Conservation (phyloP, 345 rosid genomes). For the Corymbia maculata region DNA sequence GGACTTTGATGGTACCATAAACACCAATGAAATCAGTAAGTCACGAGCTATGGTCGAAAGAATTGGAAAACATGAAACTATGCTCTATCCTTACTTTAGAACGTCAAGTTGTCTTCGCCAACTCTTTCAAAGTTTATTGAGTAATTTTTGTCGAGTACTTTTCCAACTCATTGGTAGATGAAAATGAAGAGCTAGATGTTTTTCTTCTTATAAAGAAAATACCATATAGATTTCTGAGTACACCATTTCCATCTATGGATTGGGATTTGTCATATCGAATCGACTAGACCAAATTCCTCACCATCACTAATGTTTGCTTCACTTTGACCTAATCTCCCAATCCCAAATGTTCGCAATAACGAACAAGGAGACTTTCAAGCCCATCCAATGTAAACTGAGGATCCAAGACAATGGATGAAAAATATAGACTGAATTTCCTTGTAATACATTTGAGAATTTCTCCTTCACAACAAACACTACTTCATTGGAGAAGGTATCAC, state of each 20-base stretch:
- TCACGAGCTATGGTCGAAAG: background rate
- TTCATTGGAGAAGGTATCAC: background rate
- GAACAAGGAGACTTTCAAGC: background rate
- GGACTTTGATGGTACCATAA: background rate
- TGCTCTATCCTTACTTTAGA: background rate
- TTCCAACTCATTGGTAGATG: background rate
- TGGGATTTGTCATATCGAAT: background rate
- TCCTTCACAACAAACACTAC: background rate
- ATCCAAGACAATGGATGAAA: background rate
- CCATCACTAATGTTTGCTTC: background rate
- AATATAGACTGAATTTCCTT: background rate
- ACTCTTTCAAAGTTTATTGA: background rate
- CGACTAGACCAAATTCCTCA: background rate
- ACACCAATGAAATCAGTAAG: background rate
- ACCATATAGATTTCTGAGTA: background rate
- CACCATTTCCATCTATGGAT: background rate
- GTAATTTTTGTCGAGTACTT: background rate
- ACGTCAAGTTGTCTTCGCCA: background rate
- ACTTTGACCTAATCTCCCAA: background rate
- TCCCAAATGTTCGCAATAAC: background rate
- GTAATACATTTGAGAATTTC: background rate
- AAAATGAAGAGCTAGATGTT: background rate
- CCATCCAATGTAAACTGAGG: background rate
- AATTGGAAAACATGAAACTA: background rate
- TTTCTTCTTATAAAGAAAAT: background rate